phyloP scores from a whole-genome alignment of 2,329 filamentous ascomycete genomes.

The Alternaria alternata region DNA sequence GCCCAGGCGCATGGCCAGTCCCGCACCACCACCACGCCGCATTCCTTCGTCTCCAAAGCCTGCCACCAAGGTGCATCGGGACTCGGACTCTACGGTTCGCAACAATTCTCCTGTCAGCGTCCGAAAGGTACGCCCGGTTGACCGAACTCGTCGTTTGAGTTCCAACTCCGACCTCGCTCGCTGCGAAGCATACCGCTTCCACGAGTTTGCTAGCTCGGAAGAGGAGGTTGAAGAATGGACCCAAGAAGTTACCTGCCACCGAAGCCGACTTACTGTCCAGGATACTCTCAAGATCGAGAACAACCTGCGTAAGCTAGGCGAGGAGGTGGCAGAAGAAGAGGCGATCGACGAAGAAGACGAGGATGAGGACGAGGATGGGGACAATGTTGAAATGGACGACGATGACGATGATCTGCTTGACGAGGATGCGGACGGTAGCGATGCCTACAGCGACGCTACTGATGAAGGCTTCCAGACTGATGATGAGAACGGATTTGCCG shows the following conservation, averaged over 20 bases:
- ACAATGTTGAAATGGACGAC: slow-evolving; percentile 49
- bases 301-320: slow-evolving; percentile 81
- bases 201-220: slow-evolving; percentile 89
- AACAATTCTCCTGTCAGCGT: slow-evolving; percentile 57
- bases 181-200: slow-evolving; percentile 71
- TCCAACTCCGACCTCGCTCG: slow-evolving; percentile 55
- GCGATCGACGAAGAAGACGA: slow-evolving; percentile 66
- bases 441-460: slow-evolving; percentile 50
- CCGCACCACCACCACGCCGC: slow-evolving; percentile 48
- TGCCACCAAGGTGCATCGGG: slow-evolving; percentile 52
- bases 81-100: slow-evolving; percentile 60
- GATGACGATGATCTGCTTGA: slow-evolving; percentile 56
- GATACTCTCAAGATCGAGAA: slow-evolving; percentile 93
- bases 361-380: slow-evolving; percentile 59
- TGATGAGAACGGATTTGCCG: slow-evolving; percentile 75
- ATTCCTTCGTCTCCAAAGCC: slow-evolving; percentile 42
- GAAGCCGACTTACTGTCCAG: slow-evolving; percentile 80
- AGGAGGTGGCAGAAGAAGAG: slow-evolving; percentile 86
- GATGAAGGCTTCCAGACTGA: slow-evolving; percentile 83
- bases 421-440: slow-evolving; percentile 57
- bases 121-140: slow-evolving; percentile 48
- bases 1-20: slow-evolving; percentile 55
- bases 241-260: slow-evolving; percentile 69
- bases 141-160: slow-evolving; percentile 47
- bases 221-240: slow-evolving; percentile 94